Evolutionary conservation across 148 eudicot genomes (phyloP).

Genomic region (Fagopyrum tataricum): DNA sequence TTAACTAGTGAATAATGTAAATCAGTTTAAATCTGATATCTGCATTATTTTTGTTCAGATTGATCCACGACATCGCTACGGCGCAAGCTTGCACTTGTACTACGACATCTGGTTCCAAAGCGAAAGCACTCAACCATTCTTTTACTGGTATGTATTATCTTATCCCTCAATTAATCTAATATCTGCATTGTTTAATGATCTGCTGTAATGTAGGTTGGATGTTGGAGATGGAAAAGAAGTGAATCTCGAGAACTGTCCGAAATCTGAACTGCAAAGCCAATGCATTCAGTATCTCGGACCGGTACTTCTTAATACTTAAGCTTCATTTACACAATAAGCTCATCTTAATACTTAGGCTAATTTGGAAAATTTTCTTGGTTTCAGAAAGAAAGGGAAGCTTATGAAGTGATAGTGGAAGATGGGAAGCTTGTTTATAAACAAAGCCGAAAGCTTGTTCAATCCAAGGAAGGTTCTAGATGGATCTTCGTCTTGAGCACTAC

Average conservation of each 20-base stretch:
- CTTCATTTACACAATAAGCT: not conserved
- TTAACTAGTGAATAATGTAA: not conserved
- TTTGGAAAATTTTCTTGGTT: not conserved
- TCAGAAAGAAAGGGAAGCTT: slow-evolving; percentile 24
- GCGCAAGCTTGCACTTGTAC: slow-evolving; percentile 85
- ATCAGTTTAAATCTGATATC: not conserved
- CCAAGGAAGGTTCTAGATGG: slow-evolving; percentile 76
- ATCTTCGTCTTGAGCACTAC: slow-evolving; percentile 91
- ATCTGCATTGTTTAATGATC: not conserved
- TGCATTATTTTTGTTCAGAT: slow-evolving; percentile 35
- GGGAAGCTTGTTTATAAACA: slow-evolving; percentile 23
- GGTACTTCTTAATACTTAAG: slow-evolving; percentile 25
- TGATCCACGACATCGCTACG: slow-evolving; percentile 97
- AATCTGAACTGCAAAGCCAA: slow-evolving; percentile 55
- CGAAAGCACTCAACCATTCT: slow-evolving; percentile 91
- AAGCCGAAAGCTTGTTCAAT: slow-evolving; percentile 36
- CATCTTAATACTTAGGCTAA: not conserved
- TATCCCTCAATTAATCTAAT: not conserved
- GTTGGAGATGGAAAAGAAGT: slow-evolving; percentile 88
- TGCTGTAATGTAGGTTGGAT: slow-evolving; percentile 56
- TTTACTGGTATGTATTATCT: slow-evolving; percentile 57
- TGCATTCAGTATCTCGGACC: slow-evolving; percentile 92
- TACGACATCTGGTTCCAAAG: slow-evolving; percentile 81
- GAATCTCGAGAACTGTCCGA: slow-evolving; percentile 56
- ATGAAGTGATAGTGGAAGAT: slow-evolving; percentile 23